Percentiles rank a stretch among this genome's conserved stretches.
Evolutionary conservation across 208 protist genomes (phyloP).

Genomic region (Trypanosoma vivax): DNA sequence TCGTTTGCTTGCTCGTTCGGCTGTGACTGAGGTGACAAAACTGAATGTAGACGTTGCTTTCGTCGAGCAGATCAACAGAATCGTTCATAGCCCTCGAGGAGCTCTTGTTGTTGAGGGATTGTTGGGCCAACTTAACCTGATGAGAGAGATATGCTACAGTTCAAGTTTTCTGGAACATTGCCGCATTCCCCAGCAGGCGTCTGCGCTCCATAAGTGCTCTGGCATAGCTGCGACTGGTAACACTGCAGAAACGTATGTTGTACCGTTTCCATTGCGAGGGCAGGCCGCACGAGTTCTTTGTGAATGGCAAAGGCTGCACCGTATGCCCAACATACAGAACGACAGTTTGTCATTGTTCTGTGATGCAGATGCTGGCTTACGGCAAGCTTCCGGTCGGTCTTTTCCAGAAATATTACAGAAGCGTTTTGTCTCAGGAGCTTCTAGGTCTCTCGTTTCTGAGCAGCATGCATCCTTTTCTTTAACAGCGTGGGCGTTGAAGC

Average conservation of each 20-base stretch:
- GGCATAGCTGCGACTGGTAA: too few species aligned
- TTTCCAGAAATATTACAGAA: constrained; percentile 6
- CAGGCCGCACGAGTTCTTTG: too few species aligned
- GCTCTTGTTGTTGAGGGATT: background rate
- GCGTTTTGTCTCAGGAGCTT: background rate
- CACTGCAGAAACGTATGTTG: too few species aligned
- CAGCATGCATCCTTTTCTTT: background rate
- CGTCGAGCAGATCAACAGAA: background rate
- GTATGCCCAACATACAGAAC: too few species aligned
- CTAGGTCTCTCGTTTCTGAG: background rate
- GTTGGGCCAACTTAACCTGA: constrained; percentile 12
- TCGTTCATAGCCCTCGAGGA: background rate
- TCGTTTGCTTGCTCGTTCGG: too few species aligned
- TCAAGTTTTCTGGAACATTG: background rate
- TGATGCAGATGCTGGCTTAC: too few species aligned
- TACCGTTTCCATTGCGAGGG: too few species aligned
- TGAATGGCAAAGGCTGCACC: too few species aligned
- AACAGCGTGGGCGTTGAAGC: constrained; percentile 5
- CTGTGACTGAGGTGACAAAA: background rate
- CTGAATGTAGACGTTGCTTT: background rate
- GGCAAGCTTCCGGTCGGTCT: background rate
- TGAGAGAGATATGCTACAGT: constrained; percentile 1
- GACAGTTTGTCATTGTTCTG: too few species aligned
- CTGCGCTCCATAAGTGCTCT: too few species aligned
- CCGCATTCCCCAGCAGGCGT: too few species aligned